phyloP scores from a whole-genome alignment of 495 filamentous ascomycete species.

The Xylaria telfairii region DNA sequence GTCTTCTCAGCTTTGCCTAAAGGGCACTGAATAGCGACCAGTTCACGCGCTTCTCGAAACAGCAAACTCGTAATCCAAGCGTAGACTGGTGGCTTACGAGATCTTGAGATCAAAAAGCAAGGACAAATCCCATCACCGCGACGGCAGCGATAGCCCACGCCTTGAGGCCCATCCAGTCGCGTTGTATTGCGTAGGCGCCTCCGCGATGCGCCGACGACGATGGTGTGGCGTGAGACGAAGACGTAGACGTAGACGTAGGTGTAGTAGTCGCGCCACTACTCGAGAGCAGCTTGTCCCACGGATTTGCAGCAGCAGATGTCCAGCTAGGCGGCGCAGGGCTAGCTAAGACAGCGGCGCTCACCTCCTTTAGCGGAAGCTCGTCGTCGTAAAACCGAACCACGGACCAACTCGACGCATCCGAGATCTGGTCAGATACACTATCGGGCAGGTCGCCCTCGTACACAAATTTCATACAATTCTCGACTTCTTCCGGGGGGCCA shows the following conservation, averaged over 20 bases:
- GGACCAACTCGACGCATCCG: slow-evolving; percentile 26
- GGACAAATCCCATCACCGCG: slow-evolving; percentile 3
- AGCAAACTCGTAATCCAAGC: not conserved
- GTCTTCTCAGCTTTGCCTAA: not conserved
- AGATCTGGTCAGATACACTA: slow-evolving; percentile 22
- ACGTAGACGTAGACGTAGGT: not conserved
- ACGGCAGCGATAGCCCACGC: not conserved
- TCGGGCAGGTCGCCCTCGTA: slow-evolving; percentile 33
- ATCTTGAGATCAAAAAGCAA: not conserved
- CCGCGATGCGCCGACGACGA: not conserved
- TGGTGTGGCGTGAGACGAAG: not conserved
- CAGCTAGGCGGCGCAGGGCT: slow-evolving; percentile 30
- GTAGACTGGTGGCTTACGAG: not conserved
- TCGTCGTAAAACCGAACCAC: slow-evolving; percentile 31
- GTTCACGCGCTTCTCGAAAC: not conserved
- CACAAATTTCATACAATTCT: slow-evolving; percentile 32
- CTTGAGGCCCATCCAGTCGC: not conserved
- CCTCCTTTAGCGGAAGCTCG: slow-evolving; percentile 21
- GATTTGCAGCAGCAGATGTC: slow-evolving; percentile 28
- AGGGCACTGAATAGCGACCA: not conserved
- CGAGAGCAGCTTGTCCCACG: not conserved
- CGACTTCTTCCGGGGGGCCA: slow-evolving; percentile 20
- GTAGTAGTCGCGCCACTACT: not conserved
- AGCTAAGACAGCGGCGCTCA: slow-evolving; percentile 26
- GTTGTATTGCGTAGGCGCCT: not conserved